Percentiles rank a stretch among this genome's conserved stretches.
Evolutionary conservation across 345 rosid genomes (phyloP).

Genomic region (Acer negundo): DNA sequence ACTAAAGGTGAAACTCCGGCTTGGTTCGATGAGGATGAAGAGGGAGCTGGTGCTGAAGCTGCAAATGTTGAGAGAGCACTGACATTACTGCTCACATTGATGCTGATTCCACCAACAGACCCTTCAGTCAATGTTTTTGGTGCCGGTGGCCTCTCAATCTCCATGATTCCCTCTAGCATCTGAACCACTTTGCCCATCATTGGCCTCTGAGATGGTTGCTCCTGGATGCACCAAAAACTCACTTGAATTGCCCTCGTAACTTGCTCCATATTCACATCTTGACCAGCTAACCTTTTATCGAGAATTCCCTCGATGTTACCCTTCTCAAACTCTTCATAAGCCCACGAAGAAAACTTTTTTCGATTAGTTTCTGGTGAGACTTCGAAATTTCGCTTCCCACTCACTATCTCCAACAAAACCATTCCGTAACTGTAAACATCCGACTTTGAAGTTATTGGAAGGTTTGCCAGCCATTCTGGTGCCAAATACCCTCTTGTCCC

Average conservation of each 20-base stretch:
- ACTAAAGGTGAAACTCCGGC: conserved; percentile 21
- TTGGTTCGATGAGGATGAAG: conserved; percentile 34
- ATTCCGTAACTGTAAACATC: conserved; percentile 71
- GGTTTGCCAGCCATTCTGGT: conserved; percentile 58
- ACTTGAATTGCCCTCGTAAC: conserved; percentile 41
- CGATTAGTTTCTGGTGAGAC: conserved; percentile 43
- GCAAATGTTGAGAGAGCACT: conserved; percentile 31
- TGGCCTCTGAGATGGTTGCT: conserved; percentile 58
- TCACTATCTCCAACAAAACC: conserved; percentile 58
- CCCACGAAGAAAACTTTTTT: conserved; percentile 62
- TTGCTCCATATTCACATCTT: conserved; percentile 44
- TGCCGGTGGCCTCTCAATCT: conserved; percentile 51
- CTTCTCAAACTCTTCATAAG: conserved; percentile 57
- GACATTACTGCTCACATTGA: conserved; percentile 26
- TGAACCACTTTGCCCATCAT: conserved; percentile 57
- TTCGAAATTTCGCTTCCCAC: conserved; percentile 48
- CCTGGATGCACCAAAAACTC: conserved; percentile 65
- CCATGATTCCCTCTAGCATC: conserved; percentile 59
- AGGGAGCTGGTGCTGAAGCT: conserved; percentile 36
- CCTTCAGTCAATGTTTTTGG: conserved; percentile 42
- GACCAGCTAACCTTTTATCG: conserved; percentile 44
- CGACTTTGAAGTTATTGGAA: conserved; percentile 49
- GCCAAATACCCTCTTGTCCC: conserved; percentile 56
- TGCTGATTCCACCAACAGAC: conserved; percentile 35
- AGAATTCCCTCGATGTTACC: conserved; percentile 33